phyloP scores from a whole-genome alignment of 164 flowering plant species.

The Euptelea pleiosperma region DNA sequence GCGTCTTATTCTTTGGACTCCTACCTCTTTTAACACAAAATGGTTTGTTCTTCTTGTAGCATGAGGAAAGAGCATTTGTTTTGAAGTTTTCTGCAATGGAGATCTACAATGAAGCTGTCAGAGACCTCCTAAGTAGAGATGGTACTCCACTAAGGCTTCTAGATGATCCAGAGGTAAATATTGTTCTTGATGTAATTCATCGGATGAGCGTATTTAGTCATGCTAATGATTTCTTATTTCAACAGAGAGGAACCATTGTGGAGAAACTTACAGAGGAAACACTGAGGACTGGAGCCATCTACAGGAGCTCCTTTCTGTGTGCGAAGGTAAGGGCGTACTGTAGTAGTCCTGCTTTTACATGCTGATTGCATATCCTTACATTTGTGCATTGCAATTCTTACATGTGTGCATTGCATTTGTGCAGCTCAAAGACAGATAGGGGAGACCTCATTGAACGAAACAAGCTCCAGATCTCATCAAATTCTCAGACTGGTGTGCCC shows the following conservation, averaged over 20 bases:
- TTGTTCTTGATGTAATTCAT: slow-evolving; percentile 1
- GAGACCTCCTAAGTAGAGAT: slow-evolving; percentile 76
- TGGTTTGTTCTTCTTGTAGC: slow-evolving; percentile 42
- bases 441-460: slow-evolving; percentile 84
- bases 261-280: slow-evolving; percentile 82
- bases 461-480: slow-evolving; percentile 98
- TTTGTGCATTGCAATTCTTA: slow-evolving; percentile 8
- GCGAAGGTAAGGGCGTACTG: slow-evolving; percentile 63
- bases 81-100: slow-evolving; percentile 93
- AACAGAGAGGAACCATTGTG: slow-evolving; percentile 88
- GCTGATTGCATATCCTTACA: slow-evolving; percentile 6
- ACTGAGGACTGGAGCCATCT: slow-evolving; percentile 63
- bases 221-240: slow-evolving; percentile 9
- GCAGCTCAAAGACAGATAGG: slow-evolving; percentile 92
- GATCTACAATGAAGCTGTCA: slow-evolving; percentile 91
- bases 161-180: slow-evolving; percentile 92
- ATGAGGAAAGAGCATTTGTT: slow-evolving; percentile 62
- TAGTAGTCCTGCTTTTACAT: background rate
- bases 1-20: background rate
- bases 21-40: background rate
- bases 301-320: slow-evolving; percentile 63
- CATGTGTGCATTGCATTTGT: slow-evolving; percentile 13
- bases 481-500: slow-evolving; percentile 74
- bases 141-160: slow-evolving; percentile 71
- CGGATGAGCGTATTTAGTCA: background rate